Evolutionary conservation across 176 grass and related monocot genomes (phyloP), one percentile per base, ranked within the genome.

Genomic region (Thinopyrum elongatum): DNA sequence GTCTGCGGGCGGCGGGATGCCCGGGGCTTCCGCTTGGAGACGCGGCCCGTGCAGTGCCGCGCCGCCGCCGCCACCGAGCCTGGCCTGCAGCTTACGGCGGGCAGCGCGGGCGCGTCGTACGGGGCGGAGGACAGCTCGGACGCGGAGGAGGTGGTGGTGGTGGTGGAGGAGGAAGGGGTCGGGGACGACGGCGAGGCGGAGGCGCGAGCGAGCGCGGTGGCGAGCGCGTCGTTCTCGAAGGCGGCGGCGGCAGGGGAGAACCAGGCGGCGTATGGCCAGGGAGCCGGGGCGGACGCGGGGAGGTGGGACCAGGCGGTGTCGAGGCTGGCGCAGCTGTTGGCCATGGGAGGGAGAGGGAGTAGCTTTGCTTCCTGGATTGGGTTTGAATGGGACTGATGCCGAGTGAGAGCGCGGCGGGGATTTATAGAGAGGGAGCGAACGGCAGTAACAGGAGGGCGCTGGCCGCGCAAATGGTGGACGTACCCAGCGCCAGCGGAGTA

Each of bases 161-260:
- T 83, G 26, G 83, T 30, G 53, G 89, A 83, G 16, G 85, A 51
- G 10, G 84, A 84, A 60, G 85, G 85, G 6, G 89, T 76, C 35
- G 81, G 60, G 7, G 34, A 65, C 11, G 47, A 44, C 25, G 21
- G 76, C 74, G 82, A 22, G 82, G 79, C 70, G 22, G 84, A 70
- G 14, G 70, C 70, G 29, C 75, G 81, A 15, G 41, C 71, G 63
- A 87, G 84, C 21, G 87, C 91, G 16, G 80, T 60, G 59, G 85
- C 79, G 76, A 87, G 81, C 47, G 60, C 68, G 58, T 87, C 68
- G 81, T 87, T 61, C 84, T 79, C 83, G 58, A 89, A 83, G 75
- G 90, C 64, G 55, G 86, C 55, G 55, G 74, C 35, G 47, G 65
- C 53, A 53, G 34, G 15, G 10, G 70, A 41, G 71, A 76, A 58